phyloP scores from a whole-genome alignment of 176 grass and related monocot genomes.

The Oryza rufipogon region DNA sequence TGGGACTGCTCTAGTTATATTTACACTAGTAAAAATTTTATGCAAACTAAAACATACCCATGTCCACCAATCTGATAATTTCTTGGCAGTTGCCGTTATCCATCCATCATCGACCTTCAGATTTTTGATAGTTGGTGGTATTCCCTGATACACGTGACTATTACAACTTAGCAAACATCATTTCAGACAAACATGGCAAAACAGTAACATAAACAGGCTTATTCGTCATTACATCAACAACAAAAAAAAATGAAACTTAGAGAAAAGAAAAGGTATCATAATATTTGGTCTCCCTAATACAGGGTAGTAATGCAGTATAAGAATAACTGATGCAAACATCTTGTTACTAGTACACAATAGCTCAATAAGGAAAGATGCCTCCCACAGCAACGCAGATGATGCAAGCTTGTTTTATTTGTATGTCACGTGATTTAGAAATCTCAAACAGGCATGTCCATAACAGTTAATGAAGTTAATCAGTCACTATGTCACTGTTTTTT shows the following conservation, averaged over 20 bases:
- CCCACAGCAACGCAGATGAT: not conserved
- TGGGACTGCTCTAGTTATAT: not conserved
- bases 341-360: not conserved
- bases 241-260: constrained; percentile 1
- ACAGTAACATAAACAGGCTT: not conserved
- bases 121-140: constrained; percentile 70
- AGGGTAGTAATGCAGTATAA: not conserved
- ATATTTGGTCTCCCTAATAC: not conserved
- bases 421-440: not conserved
- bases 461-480: not conserved
- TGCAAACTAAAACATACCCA: constrained; percentile 65
- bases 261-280: not conserved
- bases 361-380: constrained; percentile 14
- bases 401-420: not conserved
- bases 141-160: constrained; percentile 70
- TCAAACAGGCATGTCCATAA: not conserved
- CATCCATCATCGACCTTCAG: constrained; percentile 62
- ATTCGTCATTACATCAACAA: not conserved
- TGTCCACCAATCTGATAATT: constrained; percentile 80
- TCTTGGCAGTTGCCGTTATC: constrained; percentile 70
- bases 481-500: not conserved
- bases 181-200: not conserved
- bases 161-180: constrained; percentile 24
- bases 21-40: constrained; percentile 1
- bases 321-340: not conserved